Evolutionary conservation across 2,329 filamentous ascomycete genomes (phyloP).

Genomic region (Furcasterigmium sp.): DNA sequence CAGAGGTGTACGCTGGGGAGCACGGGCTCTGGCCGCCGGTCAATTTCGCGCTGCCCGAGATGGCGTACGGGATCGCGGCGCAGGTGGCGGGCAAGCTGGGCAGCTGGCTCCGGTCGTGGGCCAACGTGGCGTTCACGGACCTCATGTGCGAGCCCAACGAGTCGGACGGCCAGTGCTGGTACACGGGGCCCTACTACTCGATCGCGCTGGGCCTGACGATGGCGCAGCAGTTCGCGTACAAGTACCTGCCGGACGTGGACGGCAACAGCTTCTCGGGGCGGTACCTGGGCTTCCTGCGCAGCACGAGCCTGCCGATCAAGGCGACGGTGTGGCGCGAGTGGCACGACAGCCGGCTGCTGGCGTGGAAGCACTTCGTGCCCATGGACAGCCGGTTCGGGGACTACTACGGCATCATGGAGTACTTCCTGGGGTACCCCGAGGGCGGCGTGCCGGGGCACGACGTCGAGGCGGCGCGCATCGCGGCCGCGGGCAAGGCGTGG

Average conservation of each 20-base stretch:
- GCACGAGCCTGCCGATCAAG: conserved; percentile 69
- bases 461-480: conserved; percentile 56
- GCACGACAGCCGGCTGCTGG: conserved; percentile 69
- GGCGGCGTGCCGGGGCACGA: conserved; percentile 41
- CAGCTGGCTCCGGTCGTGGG: conserved; percentile 42
- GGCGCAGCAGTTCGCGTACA: conserved; percentile 52
- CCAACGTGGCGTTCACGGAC: conserved; percentile 48
- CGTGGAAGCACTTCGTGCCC: conserved; percentile 79
- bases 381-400: conserved; percentile 72
- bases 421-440: conserved; percentile 59
- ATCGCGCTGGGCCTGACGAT: conserved; percentile 34
- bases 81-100: conserved; percentile 38
- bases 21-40: conserved; percentile 30
- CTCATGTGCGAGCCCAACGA: conserved; percentile 42
- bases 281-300: conserved; percentile 64
- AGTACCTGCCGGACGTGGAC: conserved; percentile 73
- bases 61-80: conserved; percentile 41
- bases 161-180: conserved; percentile 35
- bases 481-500: conserved; percentile 61
- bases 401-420: conserved; percentile 68
- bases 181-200: conserved; percentile 41
- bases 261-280: conserved; percentile 67
- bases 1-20: conserved; percentile 47
- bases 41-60: conserved; percentile 49
- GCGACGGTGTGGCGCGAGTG: conserved; percentile 74